A percentile compares a stretch with the other conserved stretches of the same genome.
phyloP scores from a whole-genome alignment of 352 stramenopile genomes.

The Phytopythium cucurbitacearum region DNA sequence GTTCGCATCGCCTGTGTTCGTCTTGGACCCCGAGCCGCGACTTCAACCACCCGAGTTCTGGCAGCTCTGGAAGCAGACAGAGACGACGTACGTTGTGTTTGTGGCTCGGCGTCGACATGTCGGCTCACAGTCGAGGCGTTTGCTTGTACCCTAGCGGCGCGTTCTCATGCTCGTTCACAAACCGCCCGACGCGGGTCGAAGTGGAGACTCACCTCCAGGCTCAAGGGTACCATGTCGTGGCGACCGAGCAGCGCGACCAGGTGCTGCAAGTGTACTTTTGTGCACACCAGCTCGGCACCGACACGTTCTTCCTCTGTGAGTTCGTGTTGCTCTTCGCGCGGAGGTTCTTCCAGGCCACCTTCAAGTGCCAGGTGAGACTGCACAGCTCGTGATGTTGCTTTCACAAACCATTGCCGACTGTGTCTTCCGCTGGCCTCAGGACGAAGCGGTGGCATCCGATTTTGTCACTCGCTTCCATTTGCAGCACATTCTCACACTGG shows the following conservation, averaged over 20 bases:
- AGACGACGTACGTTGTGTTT: slow-evolving; percentile 49
- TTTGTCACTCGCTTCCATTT: slow-evolving; percentile 74
- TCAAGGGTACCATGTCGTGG: slow-evolving; percentile 55
- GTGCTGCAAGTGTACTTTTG: slow-evolving; percentile 75
- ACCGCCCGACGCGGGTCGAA: slow-evolving; percentile 36
- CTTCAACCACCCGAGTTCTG: slow-evolving; percentile 19
- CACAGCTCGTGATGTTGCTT: background rate
- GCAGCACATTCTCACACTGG: slow-evolving; percentile 49
- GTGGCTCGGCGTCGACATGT: background rate
- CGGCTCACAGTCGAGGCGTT: background rate
- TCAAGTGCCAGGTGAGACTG: slow-evolving; percentile 67
- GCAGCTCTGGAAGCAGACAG: slow-evolving; percentile 48
- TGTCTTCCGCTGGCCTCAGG: slow-evolving; percentile 15
- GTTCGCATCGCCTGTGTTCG: slow-evolving; percentile 55
- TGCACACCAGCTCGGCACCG: slow-evolving; percentile 35
- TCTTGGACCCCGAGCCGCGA: slow-evolving; percentile 31
- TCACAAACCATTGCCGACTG: background rate
- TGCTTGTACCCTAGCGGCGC: slow-evolving; percentile 33
- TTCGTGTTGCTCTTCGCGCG: slow-evolving; percentile 71
- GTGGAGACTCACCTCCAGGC: slow-evolving; percentile 40
- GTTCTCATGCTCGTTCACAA: slow-evolving; percentile 68
- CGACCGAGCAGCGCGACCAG: slow-evolving; percentile 43
- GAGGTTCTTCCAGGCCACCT: slow-evolving; percentile 79
- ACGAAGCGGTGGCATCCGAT: slow-evolving; percentile 41
- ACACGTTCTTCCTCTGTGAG: slow-evolving; percentile 61